phyloP scores from a whole-genome alignment of 148 eudicot species.

The Rhododendron mucronatum region DNA sequence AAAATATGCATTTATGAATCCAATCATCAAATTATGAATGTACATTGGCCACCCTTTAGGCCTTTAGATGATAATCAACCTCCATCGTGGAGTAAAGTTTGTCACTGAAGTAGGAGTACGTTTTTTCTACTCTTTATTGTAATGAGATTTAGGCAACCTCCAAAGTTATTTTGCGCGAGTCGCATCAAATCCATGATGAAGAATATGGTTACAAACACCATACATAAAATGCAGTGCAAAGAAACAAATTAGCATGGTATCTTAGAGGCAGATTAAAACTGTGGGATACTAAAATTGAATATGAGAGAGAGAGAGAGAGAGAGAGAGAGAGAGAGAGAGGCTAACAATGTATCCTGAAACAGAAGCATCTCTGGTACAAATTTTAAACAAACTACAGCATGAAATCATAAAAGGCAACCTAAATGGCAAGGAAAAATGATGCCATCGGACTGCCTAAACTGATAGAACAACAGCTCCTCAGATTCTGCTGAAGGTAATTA shows the following conservation, averaged over 20 bases:
- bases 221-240: neutral
- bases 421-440: neutral
- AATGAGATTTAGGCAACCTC: neutral
- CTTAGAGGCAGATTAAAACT: neutral
- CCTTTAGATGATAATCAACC: neutral
- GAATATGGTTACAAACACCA: neutral
- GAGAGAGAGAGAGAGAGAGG: neutral
- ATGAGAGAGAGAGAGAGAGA: neutral
- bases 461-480: neutral
- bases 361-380: neutral
- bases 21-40: neutral
- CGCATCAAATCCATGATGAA: neutral
- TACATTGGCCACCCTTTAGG: neutral
- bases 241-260: neutral
- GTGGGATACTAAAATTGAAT: neutral
- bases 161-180: neutral
- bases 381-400: neutral
- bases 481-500: neutral
- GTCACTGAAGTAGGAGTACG: neutral
- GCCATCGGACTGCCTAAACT: neutral
- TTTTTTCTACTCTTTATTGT: neutral
- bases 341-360: slow-evolving; percentile 6
- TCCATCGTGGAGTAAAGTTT: neutral
- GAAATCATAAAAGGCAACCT: neutral
- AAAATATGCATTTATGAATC: neutral